These are phyloP conservation scores for Hypoxylon rickii DNA, from an alignment of 495 filamentous ascomycete species.

Conservation along the genomic window DNA sequence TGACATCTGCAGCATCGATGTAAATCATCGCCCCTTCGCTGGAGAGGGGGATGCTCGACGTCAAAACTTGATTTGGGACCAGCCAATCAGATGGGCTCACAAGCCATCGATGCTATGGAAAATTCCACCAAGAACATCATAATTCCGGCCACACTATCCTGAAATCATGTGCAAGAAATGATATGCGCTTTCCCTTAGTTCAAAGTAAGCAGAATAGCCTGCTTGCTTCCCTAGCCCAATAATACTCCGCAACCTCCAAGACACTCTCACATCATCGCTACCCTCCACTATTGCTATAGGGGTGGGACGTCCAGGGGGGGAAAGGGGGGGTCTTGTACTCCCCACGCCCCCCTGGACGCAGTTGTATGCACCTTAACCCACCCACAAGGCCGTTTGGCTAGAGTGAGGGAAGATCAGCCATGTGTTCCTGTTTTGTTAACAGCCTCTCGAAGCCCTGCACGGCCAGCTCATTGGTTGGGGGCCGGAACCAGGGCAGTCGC, in stretches of 20 bases:
- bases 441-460: conserved; percentile 31
- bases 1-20: conserved; percentile 20
- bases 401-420: conserved; percentile 24
- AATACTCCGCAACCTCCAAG: conserved; percentile 24
- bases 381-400: conserved; percentile 20
- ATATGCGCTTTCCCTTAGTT: conserved; percentile 39
- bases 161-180: conserved; percentile 42
- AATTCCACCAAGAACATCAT: conserved; percentile 22
- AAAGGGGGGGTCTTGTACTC: conserved; percentile 31
- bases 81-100: conserved; percentile 22
- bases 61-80: conserved; percentile 17
- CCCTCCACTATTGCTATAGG: conserved; percentile 19
- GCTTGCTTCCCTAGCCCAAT: conserved; percentile 36
- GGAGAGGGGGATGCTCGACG: conserved; percentile 21
- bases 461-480: conserved; percentile 38
- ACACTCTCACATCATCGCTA: conserved; percentile 28
- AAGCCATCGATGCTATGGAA: conserved; percentile 15
- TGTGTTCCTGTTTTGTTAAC: conserved; percentile 38
- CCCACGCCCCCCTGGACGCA: conserved; percentile 17
- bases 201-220: conserved; percentile 32
- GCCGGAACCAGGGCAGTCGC: conserved; percentile 26
- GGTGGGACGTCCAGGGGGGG: conserved; percentile 19
- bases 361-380: conserved; percentile 29
- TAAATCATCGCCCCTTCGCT: conserved; percentile 7
- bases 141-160: conserved; percentile 34